These are phyloP conservation scores for Hygrophoropsis aurantiaca DNA, from an alignment of 768 basidiomycete genomes.

Conservation along the genomic window DNA sequence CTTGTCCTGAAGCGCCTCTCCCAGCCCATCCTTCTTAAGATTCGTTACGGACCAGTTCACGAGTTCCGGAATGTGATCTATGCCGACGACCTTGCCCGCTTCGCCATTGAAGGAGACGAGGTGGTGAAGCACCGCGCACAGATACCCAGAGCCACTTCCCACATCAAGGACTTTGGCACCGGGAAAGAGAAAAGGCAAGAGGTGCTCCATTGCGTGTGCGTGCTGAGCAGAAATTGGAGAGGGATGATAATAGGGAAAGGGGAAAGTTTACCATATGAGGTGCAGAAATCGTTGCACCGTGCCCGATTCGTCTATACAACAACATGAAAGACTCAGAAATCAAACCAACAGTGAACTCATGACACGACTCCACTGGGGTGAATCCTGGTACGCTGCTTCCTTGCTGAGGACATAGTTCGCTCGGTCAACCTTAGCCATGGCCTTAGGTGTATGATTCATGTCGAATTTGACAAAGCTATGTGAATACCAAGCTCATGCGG, in stretches of 20 bases:
- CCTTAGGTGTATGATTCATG: constrained; percentile 38
- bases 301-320: constrained; percentile 62
- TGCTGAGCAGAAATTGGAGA: constrained; percentile 48
- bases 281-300: constrained; percentile 91
- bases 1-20: constrained; percentile 48
- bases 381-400: constrained; percentile 69
- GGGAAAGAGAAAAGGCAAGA: constrained; percentile 68
- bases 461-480: not conserved
- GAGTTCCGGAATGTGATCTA: constrained; percentile 87
- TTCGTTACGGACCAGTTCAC: constrained; percentile 71
- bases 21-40: constrained; percentile 64
- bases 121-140: constrained; percentile 77
- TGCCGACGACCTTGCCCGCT: constrained; percentile 72
- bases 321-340: not conserved
- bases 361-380: constrained; percentile 59
- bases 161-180: constrained; percentile 84
- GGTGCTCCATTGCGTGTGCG: constrained; percentile 79
- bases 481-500: not conserved
- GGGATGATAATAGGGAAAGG: not conserved
- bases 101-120: constrained; percentile 49
- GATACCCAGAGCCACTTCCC: constrained; percentile 87
- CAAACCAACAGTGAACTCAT: constrained; percentile 3
- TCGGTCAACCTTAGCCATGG: constrained; percentile 70
- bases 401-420: constrained; percentile 59
- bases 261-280: constrained; percentile 80